Evolutionary conservation across 495 filamentous ascomycete genomes (phyloP).

Genomic region (Aspergillus cavernicola): DNA sequence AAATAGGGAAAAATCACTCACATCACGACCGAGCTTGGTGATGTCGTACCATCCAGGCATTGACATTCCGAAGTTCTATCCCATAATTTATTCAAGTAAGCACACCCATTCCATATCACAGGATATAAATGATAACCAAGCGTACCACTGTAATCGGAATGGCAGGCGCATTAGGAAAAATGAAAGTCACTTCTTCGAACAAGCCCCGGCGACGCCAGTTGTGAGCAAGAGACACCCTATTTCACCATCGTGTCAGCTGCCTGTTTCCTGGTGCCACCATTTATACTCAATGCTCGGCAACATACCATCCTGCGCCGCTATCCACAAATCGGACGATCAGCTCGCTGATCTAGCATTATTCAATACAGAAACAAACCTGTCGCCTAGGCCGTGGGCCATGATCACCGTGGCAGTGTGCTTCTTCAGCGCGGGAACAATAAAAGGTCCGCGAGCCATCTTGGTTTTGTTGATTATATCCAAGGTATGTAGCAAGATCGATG

Average conservation of each 20-base stretch:
- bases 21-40: slow-evolving; percentile 51
- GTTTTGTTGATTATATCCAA: not conserved
- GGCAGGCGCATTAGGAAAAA: slow-evolving; percentile 87
- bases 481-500: not conserved
- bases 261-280: no score
- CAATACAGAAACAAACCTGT: slow-evolving; percentile 51
- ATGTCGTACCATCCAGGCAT: slow-evolving; percentile 97
- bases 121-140: not conserved
- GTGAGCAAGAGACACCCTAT: slow-evolving; percentile 72
- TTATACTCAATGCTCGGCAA: no score
- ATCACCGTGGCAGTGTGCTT: slow-evolving; percentile 94
- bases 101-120: not conserved
- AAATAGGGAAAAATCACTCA: slow-evolving; percentile 20
- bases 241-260: not conserved
- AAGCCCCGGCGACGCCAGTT: slow-evolving; percentile 81
- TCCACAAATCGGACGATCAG: slow-evolving; percentile 14
- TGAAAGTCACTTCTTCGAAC: slow-evolving; percentile 86
- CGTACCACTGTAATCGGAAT: slow-evolving; percentile 86
- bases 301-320: slow-evolving; percentile 68
- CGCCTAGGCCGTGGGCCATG: slow-evolving; percentile 86
- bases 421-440: slow-evolving; percentile 82
- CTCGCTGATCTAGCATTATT: not conserved
- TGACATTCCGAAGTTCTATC: slow-evolving; percentile 70
- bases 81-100: slow-evolving; percentile 5
- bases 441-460: slow-evolving; percentile 56